A percentile compares a stretch with the other conserved stretches of the same genome.
These are phyloP conservation scores for Monilinia polystroma DNA, from an alignment of 2,329 filamentous ascomycete genomes.

Conservation along the genomic window DNA sequence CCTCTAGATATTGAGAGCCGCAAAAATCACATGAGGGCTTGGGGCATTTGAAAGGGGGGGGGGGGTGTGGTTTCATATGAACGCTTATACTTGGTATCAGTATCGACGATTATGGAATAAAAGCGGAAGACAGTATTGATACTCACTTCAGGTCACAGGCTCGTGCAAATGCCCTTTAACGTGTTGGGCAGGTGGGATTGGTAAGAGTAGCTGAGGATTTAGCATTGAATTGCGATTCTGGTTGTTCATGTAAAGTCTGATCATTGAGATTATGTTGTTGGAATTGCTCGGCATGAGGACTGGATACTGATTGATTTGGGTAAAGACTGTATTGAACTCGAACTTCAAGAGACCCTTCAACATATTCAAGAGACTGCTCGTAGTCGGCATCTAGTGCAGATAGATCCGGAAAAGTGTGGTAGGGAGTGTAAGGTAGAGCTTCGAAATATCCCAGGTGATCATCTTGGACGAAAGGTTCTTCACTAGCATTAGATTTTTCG, in stretches of 20 bases:
- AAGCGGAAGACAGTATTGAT: background rate
- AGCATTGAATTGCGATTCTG: background rate
- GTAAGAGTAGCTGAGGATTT: background rate
- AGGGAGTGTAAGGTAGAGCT: constrained; percentile 9
- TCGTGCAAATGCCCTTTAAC: background rate
- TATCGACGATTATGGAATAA: background rate
- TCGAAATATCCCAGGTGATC: background rate
- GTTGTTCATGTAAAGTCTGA: background rate
- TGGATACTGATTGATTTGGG: background rate
- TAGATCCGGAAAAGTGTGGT: background rate
- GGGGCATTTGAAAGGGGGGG: background rate
- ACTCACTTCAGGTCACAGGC: constrained; percentile 8
- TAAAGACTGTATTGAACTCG: background rate
- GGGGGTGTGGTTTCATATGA: constrained; percentile 15
- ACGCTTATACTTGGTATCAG: background rate
- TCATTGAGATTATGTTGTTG: background rate
- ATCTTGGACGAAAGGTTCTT: background rate
- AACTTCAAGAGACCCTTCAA: background rate
- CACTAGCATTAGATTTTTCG: background rate
- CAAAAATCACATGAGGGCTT: background rate
- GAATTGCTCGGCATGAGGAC: background rate
- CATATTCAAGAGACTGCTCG: background rate
- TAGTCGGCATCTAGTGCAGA: background rate
- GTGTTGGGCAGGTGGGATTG: background rate
- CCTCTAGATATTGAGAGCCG: background rate